Evolutionary conservation across 192 early-diverging fungal genomes (phyloP).

Genomic region (Coemansia guatemalensis): DNA sequence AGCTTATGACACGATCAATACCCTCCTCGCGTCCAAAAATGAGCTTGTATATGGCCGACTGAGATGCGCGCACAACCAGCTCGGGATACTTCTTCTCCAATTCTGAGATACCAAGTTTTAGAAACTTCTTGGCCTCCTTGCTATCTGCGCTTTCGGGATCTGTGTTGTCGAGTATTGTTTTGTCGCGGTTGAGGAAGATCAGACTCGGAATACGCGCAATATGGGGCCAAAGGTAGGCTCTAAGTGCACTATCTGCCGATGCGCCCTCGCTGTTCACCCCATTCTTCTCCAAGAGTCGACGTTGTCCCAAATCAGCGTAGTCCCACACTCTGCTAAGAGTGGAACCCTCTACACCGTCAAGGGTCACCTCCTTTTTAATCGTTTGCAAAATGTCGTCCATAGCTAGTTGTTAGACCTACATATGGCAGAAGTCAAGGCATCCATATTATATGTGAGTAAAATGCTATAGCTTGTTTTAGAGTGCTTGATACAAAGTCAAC

Average conservation of each 20-base stretch:
- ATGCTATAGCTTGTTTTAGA: not conserved
- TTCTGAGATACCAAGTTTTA: not conserved
- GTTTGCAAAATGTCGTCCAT: constrained; percentile 45
- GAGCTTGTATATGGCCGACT: constrained; percentile 21
- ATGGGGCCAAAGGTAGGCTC: constrained; percentile 39
- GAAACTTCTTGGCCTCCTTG: constrained; percentile 9
- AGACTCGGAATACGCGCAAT: constrained; percentile 20
- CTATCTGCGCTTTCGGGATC: constrained; percentile 2
- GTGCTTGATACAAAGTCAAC: not conserved
- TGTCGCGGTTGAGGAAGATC: constrained; percentile 16
- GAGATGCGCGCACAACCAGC: constrained; percentile 22
- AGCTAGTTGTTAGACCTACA: not conserved
- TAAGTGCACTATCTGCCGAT: constrained; percentile 12
- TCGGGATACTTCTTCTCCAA: constrained; percentile 22
- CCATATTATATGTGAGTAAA: not conserved
- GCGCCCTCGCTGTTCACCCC: constrained; percentile 3
- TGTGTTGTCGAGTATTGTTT: constrained; percentile 13
- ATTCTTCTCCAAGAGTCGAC: constrained; percentile 6
- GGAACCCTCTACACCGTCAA: constrained; percentile 41
- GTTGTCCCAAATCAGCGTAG: constrained; percentile 35
- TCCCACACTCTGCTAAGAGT: constrained; percentile 30
- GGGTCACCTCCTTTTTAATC: constrained; percentile 33
- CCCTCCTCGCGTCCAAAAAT: constrained; percentile 43
- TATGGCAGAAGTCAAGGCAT: not conserved
- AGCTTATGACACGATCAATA: constrained; percentile 13